These are phyloP conservation scores for Phialophora macrospora DNA, from an alignment of 2,329 filamentous ascomycete species.

Conservation along the genomic window DNA sequence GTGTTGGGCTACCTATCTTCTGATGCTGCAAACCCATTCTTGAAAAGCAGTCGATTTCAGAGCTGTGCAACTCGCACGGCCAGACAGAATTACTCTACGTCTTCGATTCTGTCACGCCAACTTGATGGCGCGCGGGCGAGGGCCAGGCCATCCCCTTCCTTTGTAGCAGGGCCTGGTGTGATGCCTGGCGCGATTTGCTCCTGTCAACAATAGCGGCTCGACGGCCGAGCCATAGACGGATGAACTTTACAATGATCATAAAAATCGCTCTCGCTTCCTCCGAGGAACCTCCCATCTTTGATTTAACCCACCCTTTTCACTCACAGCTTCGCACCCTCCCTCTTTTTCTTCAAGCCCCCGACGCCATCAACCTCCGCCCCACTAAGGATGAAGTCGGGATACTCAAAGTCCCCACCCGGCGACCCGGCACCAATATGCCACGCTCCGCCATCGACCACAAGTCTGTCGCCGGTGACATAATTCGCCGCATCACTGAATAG, in stretches of 20 bases:
- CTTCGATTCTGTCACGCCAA: not conserved
- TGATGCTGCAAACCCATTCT: no score
- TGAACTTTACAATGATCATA: not conserved
- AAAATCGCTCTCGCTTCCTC: not conserved
- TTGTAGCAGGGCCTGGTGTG: not conserved
- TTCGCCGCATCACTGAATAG: slow-evolving; percentile 84
- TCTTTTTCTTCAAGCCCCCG: slow-evolving; percentile 60
- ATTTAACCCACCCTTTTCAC: not conserved
- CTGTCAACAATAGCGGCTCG: not conserved
- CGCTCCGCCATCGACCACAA: slow-evolving; percentile 67
- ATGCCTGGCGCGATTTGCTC: not conserved
- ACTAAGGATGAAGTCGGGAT: slow-evolving; percentile 65
- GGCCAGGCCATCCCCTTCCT: not conserved
- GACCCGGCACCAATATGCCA: slow-evolving; percentile 49
- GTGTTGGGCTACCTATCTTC: not conserved
- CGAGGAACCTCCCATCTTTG: not conserved
- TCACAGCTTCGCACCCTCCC: slow-evolving; percentile 41
- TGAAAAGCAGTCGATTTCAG: not conserved
- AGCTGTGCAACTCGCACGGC: no score
- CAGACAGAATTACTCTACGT: not conserved
- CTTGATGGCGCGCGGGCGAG: no score
- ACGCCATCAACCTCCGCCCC: slow-evolving; percentile 62
- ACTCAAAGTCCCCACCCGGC: slow-evolving; percentile 50
- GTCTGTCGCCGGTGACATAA: slow-evolving; percentile 80
- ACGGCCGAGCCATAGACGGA: not conserved